Percentiles rank a stretch among this genome's conserved stretches.
Evolutionary conservation across 1,284 basidiomycete species (phyloP).

Genomic region (Irpex sp.): DNA sequence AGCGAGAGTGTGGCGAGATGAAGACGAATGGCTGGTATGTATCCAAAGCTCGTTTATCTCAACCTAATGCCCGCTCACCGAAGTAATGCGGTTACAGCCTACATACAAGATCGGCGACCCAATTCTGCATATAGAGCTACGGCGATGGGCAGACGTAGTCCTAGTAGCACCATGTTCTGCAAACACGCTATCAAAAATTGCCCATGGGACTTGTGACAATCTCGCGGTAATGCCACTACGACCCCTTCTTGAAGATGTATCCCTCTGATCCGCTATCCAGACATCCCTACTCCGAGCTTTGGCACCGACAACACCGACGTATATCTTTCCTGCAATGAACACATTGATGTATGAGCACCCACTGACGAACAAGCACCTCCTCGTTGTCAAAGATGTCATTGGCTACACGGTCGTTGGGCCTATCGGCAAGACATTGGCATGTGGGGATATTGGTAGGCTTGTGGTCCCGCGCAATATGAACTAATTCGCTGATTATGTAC

Average conservation of each 20-base stretch:
- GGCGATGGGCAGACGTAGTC: slow-evolving; percentile 95
- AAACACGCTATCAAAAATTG: slow-evolving; percentile 92
- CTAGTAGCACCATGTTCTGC: slow-evolving; percentile 94
- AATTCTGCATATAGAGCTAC: slow-evolving; percentile 93
- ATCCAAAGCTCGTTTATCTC: not conserved
- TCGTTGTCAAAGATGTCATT: slow-evolving; percentile 67
- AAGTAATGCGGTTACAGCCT: slow-evolving; percentile 30
- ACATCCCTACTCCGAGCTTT: slow-evolving; percentile 90
- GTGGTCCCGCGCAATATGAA: slow-evolving; percentile 19
- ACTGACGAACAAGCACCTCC: slow-evolving; percentile 82
- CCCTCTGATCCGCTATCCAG: slow-evolving; percentile 34
- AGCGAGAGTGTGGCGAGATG: slow-evolving; percentile 82
- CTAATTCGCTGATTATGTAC: not conserved
- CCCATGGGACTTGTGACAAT: slow-evolving; percentile 87
- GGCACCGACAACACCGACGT: slow-evolving; percentile 76
- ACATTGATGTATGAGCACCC: slow-evolving; percentile 96
- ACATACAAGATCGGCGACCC: slow-evolving; percentile 80
- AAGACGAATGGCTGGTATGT: slow-evolving; percentile 82
- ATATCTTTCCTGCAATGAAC: slow-evolving; percentile 97
- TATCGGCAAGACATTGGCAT: slow-evolving; percentile 83
- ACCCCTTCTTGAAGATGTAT: not conserved
- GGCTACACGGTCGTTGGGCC: slow-evolving; percentile 84
- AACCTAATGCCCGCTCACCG: not conserved
- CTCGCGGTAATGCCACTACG: slow-evolving; percentile 57
- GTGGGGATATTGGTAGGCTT: slow-evolving; percentile 80